Base-by-base conservation (phyloP, 352 stramenopile genomes). In the Phytopythium kandeliae region DNA sequence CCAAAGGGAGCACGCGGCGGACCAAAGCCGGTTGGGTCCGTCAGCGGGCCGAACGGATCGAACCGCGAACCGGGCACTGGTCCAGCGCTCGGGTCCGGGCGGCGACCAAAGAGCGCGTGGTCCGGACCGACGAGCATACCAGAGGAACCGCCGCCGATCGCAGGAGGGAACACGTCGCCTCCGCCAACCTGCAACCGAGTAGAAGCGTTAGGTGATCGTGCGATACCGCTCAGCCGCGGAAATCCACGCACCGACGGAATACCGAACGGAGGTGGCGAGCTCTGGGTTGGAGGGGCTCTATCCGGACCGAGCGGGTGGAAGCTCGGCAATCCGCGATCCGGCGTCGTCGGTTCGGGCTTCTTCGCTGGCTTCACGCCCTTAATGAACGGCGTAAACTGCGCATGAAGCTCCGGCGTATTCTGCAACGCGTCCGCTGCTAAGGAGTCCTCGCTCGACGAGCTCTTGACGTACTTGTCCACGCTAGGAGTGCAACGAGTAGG, bases 51-150 rank as follows among this genome's bases (percentile, higher is more conserved):
- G 40, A 77, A 95, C n/a, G 84, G 84, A 57, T 95, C 84, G 40
- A 95, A 95, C 2, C 84, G 81, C 36, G 84, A 74, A 0, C 81
- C 81, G 52, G 81, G 84, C 4, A 92, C 68, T 11, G 80, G 74
- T 28, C 81, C 84, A 17, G 55, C 50, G 3, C 60, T 76, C 19
- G 81, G 72, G 57, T 89, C 73, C 11, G 68, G 62, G 17, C 69
- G 79, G 26, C 62, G 64, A 2, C 79, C 78, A 43, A 95, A 95
- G 5, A 95, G 56, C 2, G 78, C 74, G 26, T 90, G 83, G 54
- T 85, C 62, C 0, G 84, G 84, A 11, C 84, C 84, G 17, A 95
- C 81, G 21, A 89, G 54, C 62, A 85, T 86, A 48, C 83, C 74
- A 7, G 79, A 72, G 22, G 87, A 76, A 8, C 74, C 78, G 21